Evolutionary conservation across 2,329 filamentous ascomycete genomes (phyloP).

Genomic region (Colletotrichum nymphaeae): DNA sequence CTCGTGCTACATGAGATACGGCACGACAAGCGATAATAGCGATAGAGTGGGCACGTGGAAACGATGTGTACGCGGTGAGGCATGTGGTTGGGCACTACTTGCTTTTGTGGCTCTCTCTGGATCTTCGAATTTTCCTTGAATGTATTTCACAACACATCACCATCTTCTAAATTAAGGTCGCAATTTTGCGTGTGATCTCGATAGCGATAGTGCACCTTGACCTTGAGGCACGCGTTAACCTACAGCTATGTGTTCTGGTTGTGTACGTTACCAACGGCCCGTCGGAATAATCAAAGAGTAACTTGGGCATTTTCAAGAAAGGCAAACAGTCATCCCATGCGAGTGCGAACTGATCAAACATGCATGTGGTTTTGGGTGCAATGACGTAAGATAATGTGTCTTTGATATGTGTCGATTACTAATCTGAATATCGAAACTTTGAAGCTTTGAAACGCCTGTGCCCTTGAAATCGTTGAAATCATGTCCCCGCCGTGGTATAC

Average conservation of each 20-base stretch:
- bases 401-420: not conserved
- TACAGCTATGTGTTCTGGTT: not conserved
- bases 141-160: too few species aligned
- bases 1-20: too few species aligned
- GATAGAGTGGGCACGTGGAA: too few species aligned
- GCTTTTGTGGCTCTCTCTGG: too few species aligned
- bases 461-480: not conserved
- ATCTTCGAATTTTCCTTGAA: too few species aligned
- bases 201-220: too few species aligned
- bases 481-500: not conserved
- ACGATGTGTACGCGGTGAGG: too few species aligned
- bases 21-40: too few species aligned
- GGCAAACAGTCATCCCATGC: not conserved
- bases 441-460: not conserved
- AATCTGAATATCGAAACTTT: not conserved
- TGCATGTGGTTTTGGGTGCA: not conserved
- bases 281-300: not conserved
- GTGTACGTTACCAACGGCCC: not conserved
- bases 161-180: too few species aligned
- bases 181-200: too few species aligned
- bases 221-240: too few species aligned
- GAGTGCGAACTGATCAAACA: not conserved
- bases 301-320: not conserved
- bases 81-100: too few species aligned
- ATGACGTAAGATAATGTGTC: not conserved